phyloP scores from a whole-genome alignment of 139 green algal species.

The Chlorella vulgaris region DNA sequence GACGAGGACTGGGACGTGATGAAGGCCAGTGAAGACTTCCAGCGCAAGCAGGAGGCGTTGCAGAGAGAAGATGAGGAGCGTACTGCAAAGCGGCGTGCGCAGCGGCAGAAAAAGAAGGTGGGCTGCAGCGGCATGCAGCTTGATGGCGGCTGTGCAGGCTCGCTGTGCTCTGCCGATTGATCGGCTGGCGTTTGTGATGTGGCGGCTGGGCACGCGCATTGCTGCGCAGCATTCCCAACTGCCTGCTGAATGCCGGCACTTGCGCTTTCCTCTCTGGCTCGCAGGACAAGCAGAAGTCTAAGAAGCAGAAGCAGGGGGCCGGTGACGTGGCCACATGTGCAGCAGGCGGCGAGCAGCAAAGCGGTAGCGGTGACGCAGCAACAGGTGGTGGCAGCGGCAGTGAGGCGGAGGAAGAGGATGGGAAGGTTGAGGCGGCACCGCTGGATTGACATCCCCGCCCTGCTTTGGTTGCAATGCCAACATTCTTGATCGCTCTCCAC shows the following conservation, averaged over 20 bases:
- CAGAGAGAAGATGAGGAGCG: conserved; percentile 50
- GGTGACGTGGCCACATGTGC: conserved; percentile 3
- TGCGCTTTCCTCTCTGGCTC: neutral
- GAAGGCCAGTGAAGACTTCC: conserved; percentile 27
- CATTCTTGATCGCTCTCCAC: no score
- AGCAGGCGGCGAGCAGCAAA: neutral
- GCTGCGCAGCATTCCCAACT: neutral
- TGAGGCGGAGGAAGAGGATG: conserved; percentile 11
- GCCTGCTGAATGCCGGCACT: neutral
- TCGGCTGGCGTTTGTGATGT: no score
- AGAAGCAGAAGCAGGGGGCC: conserved; percentile 22
- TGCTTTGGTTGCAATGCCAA: no score
- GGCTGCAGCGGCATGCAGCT: neutral
- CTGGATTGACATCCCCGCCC: conserved; percentile 2
- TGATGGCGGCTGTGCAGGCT: no score
- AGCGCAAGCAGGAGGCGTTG: conserved; percentile 39
- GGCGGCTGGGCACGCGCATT: neutral
- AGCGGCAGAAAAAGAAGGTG: conserved; percentile 75
- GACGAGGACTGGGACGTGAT: conserved; percentile 18
- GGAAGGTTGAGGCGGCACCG: conserved; percentile 12
- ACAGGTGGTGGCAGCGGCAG: neutral
- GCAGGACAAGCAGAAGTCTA: conserved; percentile 35
- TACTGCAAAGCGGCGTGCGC: conserved; percentile 65
- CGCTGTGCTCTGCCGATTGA: no score
- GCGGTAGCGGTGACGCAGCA: neutral